Base-by-base conservation (phyloP, 1,139 yeast species). In the Blastobotrys buckinghamii region DNA sequence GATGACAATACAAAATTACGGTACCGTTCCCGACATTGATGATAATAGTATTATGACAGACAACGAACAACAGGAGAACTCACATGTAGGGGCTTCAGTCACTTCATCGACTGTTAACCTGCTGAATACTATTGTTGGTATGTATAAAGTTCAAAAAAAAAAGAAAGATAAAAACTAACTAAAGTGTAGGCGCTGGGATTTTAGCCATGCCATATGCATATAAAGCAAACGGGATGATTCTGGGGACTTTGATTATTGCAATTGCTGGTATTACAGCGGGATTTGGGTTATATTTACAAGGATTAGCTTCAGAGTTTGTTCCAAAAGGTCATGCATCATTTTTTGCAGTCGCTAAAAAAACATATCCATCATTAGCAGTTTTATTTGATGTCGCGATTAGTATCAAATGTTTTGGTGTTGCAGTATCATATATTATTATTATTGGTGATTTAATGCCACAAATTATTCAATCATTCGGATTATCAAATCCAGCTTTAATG, bases 131-230 rank as follows among this genome's bases (percentile, higher is more conserved):
- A 70, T 68, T 47, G 44, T 42, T 5, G 43, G 43, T 40, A 40
- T 9, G 43, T 27, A 17, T 10, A 5, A n/a, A 13, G n/a, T n/a
- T n/a, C n/a, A n/a, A 29, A 17, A 30, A 1, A 15, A 12, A 6
- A 27, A 10, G 20, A 17, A 17, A 40, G 7, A 40, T 12, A 3
- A n/a, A 37, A 15, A 15, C 43, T 40, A 40, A 40, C 35, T 10
- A 26, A 27, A 6, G 24, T 30, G 59, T 69, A 19, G 72, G 97
- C 2, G 96, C 98, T 0, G 98, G 98, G 0, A 77, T 92, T 57
- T 76, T 92, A 50, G 96, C 97, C 15, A 83, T 94, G 73, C 97
- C 98, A 1, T 83, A 78, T 60, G 95, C 97, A 0, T 84, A 86
- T 65, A 75, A 81, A 49, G 80, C 90, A n/a, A 95, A 90, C 63